A percentile compares a stretch with the other conserved stretches of the same genome.
Conservation (phyloP, 2,329 filamentous ascomycete genomes). For the Truncatella angustata region DNA sequence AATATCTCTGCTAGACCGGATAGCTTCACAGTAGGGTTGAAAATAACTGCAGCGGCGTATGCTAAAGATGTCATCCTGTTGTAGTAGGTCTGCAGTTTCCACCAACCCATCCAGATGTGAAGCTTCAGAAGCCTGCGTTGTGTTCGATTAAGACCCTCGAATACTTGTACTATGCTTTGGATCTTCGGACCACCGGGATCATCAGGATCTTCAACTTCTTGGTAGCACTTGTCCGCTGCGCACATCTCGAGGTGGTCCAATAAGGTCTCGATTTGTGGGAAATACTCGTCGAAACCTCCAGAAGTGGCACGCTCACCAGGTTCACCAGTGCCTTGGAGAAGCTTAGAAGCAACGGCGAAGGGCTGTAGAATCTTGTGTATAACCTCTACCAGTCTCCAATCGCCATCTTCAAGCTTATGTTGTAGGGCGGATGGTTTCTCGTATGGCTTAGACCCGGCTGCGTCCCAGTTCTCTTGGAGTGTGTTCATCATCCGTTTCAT, state of each 20-base stretch:
- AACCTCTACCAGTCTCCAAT: conserved; percentile 1
- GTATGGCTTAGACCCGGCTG: no score
- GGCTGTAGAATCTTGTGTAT: background rate
- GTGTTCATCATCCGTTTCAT: background rate
- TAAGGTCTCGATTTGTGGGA: conserved; percentile 1
- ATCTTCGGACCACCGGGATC: background rate
- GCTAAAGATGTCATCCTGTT: background rate
- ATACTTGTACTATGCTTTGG: background rate
- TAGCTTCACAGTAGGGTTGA: background rate
- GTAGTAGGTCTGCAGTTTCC: background rate
- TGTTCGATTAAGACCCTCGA: background rate
- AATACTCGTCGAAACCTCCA: conserved; percentile 1
- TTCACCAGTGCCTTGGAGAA: background rate
- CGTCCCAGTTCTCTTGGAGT: background rate
- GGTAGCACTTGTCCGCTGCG: background rate
- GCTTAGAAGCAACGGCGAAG: background rate
- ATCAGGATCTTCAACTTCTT: background rate
- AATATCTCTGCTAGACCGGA: background rate
- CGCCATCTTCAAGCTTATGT: background rate
- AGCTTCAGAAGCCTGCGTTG: background rate
- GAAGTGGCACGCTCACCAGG: background rate
- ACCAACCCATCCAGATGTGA: background rate
- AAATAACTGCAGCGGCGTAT: background rate
- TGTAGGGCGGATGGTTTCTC: background rate
- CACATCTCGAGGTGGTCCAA: background rate